Evolutionary conservation across 805 yeast genomes (phyloP), one percentile per base, ranked within the genome.

Genomic region (Sporopachydermia lactativora): DNA sequence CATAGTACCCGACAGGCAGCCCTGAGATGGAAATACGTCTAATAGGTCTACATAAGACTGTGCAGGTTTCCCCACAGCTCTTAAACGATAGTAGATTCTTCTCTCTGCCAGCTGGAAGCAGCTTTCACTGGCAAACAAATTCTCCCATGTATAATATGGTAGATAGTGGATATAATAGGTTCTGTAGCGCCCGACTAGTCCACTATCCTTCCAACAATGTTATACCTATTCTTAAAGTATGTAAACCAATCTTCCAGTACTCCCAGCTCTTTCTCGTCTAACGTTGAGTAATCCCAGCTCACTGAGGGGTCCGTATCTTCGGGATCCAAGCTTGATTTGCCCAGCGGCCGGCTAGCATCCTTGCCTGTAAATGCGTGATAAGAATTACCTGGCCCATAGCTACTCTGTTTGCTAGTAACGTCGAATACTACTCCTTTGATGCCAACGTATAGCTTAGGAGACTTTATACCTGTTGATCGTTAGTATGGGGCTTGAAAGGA

Each of bases 371-470:
- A 66, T 4, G 66, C 73, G 50, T 75, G 76, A 57, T 84, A 85
- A 16, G 78, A 75, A 44, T 74, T 71, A 0, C 86, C 88, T 2
- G 79, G 78, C 0, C 94, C 95, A 53, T 84, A 84, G 34, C 77
- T 77, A 13, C 69, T 72, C 8, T 55, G 49, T 52, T 83, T 84
- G 37, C 62, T 53, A 0, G 82, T 70, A 5, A 85, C 95, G 51
- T 84, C 95, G 55, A 82, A 85, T 6, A 85, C 73, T 2, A 66
- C 66, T 15, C 94, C 92, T 45, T 77, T 75, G 49, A 84, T 77
- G 4, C 76, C 92, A 15, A 84, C 80, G 57, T 76, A 84, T 47
- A 81, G 68, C 43, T 68, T 58, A 4, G 65, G 60, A 14, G 53
- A 45, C 40, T 61, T 53, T 5, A 59, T 60, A 4, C 75, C 75